These are phyloP conservation scores for Rasamsonia emersonii DNA, from an alignment of 2,329 filamentous ascomycete species.

Conservation along the genomic window DNA sequence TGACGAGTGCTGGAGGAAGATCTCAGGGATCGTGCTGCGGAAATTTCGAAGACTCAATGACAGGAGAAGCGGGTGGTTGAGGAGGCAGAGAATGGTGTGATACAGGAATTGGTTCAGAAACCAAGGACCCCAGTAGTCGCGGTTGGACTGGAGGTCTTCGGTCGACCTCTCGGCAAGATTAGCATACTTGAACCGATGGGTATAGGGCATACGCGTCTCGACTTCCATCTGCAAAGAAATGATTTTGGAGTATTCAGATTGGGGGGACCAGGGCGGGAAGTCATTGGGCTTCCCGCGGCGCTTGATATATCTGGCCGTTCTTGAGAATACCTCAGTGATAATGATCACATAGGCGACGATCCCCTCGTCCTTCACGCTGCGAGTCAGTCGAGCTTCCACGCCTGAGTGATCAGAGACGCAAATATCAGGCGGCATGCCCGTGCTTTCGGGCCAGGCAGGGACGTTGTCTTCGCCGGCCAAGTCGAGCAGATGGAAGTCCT, in stretches of 20 bases:
- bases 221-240: conserved; percentile 44
- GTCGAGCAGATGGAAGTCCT: conserved; percentile 33
- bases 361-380: conserved; percentile 27
- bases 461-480: conserved; percentile 23
- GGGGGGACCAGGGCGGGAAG: conserved; percentile 41
- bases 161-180: conserved; percentile 36
- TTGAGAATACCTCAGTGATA: conserved; percentile 42
- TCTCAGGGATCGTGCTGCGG: conserved; percentile 44
- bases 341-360: conserved; percentile 41
- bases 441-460: conserved; percentile 33
- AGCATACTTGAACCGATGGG: conserved; percentile 43
- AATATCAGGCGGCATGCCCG: conserved; percentile 17
- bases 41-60: conserved; percentile 47
- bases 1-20: conserved; percentile 47
- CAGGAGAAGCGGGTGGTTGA: conserved; percentile 48
- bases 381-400: conserved; percentile 16
- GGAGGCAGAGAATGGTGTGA: conserved; percentile 44
- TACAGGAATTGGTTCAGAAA: conserved; percentile 46
- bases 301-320: conserved; percentile 40
- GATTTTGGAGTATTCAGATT: conserved; percentile 46
- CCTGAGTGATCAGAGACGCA: conserved; percentile 14
- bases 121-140: conserved; percentile 48
- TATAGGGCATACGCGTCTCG: conserved; percentile 43
- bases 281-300: conserved; percentile 36
- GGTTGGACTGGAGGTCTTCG: conserved; percentile 35